These are phyloP conservation scores for Fraxinus xanthoxyloides DNA, from an alignment of 305 asterid genomes.

Conservation along the genomic window DNA sequence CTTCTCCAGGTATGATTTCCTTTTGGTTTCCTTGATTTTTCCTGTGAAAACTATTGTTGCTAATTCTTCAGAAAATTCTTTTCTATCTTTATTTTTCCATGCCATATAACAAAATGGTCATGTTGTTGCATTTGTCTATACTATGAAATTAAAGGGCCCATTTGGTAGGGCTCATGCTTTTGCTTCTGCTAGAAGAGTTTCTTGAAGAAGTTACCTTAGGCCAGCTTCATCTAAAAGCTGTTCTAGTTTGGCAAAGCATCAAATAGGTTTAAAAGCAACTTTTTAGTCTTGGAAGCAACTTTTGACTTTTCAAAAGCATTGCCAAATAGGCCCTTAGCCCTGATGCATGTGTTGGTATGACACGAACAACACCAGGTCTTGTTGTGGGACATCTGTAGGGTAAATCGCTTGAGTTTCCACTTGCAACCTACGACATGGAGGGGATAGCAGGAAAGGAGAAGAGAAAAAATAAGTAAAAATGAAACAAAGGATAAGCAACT, in stretches of 20 bases:
- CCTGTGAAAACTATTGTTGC: not conserved
- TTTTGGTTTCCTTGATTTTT: not conserved
- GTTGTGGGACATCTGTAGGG: not conserved
- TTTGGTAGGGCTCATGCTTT: too few species aligned
- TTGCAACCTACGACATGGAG: not conserved
- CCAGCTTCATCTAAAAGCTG: too few species aligned
- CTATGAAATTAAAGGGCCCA: too few species aligned
- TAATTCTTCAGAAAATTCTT: not conserved
- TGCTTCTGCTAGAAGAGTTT: too few species aligned
- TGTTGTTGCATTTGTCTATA: not conserved
- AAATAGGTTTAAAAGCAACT: too few species aligned
- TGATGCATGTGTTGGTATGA: not conserved
- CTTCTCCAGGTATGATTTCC: constrained; percentile 59
- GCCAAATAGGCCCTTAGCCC: too few species aligned
- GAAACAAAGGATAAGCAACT: not conserved
- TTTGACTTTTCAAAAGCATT: too few species aligned
- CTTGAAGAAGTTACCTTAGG: too few species aligned
- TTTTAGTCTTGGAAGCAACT: too few species aligned
- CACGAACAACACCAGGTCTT: not conserved
- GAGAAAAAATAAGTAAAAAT: not conserved
- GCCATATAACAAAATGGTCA: not conserved
- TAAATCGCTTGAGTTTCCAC: not conserved
- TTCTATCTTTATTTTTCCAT: not conserved
- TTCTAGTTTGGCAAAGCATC: too few species aligned
- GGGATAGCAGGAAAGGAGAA: not conserved